A percentile compares a stretch with the other conserved stretches of the same genome.
phyloP scores from a whole-genome alignment of 495 filamentous ascomycete species.

The Apodospora peruviana region DNA sequence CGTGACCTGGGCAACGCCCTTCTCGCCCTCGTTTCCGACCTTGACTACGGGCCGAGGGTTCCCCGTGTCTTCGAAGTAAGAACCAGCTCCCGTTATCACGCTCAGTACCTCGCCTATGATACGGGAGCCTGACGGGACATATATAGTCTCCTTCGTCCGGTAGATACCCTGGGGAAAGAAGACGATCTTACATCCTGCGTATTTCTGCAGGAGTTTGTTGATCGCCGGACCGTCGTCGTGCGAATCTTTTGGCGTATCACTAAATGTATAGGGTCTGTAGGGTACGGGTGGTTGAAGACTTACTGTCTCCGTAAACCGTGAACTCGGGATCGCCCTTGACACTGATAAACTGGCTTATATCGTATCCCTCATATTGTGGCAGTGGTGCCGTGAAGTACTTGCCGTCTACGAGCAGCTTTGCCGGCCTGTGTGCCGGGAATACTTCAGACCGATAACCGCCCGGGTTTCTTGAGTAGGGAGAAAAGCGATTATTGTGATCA shows the following conservation, averaged over 20 bases:
- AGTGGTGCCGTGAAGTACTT: constrained; percentile 30
- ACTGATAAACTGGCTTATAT: constrained; percentile 30
- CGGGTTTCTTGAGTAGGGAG: too few relatives aligned
- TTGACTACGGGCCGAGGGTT: constrained; percentile 50
- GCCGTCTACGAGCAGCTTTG: constrained; percentile 21
- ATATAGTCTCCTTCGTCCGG: constrained; percentile 38
- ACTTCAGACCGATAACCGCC: constrained; percentile 25
- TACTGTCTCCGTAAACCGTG: constrained; percentile 29
- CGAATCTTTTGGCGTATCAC: constrained; percentile 11
- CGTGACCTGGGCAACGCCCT: constrained; percentile 52
- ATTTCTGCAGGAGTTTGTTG: constrained; percentile 31
- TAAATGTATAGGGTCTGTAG: not conserved
- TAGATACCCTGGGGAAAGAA: constrained; percentile 45
- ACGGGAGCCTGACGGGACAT: constrained; percentile 49
- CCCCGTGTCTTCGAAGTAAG: constrained; percentile 42
- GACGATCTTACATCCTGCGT: constrained; percentile 32
- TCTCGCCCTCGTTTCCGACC: constrained; percentile 48
- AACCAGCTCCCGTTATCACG: constrained; percentile 41
- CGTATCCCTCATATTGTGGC: constrained; percentile 31
- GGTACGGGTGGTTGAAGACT: not conserved
- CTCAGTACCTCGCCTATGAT: constrained; percentile 42
- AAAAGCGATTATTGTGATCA: not conserved
- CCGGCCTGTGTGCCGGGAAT: constrained; percentile 20
- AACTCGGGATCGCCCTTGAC: constrained; percentile 31
- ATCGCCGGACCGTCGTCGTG: constrained; percentile 35